phyloP scores from a whole-genome alignment of 805 yeast species.

The Monosporozyma solicola region DNA sequence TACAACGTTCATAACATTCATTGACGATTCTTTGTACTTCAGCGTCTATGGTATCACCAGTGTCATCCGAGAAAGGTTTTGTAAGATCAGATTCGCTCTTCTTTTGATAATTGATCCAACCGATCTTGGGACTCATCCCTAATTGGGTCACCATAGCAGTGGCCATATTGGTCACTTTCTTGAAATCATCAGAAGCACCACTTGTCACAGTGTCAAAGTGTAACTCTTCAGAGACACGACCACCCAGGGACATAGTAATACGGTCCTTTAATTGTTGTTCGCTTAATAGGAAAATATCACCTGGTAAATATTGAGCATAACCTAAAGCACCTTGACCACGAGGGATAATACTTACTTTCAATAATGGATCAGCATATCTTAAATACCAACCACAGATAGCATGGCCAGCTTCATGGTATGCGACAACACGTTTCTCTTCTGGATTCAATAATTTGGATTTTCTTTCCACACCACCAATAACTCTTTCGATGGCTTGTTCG shows the following conservation, averaged over 20 bases:
- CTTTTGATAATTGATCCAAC: constrained; percentile 64
- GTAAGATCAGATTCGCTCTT: constrained; percentile 64
- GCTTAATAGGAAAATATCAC: constrained; percentile 73
- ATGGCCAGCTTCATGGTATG: constrained; percentile 98
- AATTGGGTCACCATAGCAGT: constrained; percentile 83
- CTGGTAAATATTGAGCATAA: constrained; percentile 94
- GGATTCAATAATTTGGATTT: constrained; percentile 75
- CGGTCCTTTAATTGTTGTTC: constrained; percentile 75
- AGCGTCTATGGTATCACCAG: constrained; percentile 69
- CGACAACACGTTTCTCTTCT: constrained; percentile 83
- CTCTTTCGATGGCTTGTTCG: constrained; percentile 95
- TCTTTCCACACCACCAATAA: constrained; percentile 91
- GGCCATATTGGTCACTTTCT: constrained; percentile 91
- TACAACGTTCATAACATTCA: constrained; percentile 68
- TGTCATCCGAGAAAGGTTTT: constrained; percentile 84
- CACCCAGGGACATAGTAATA: constrained; percentile 96
- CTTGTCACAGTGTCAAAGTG: constrained; percentile 88
- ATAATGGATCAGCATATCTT: constrained; percentile 82
- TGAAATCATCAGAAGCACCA: constrained; percentile 95
- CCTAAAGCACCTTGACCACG: constrained; percentile 96
- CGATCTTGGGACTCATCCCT: constrained; percentile 86
- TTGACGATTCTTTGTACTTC: constrained; percentile 75
- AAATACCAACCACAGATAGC: constrained; percentile 97
- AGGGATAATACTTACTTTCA: constrained; percentile 94
- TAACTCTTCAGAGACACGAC: constrained; percentile 91